Evolutionary conservation across 2,329 filamentous ascomycete species (phyloP), one percentile per base, ranked within the genome.

Genomic region (Fusarium pseudocircinatum): DNA sequence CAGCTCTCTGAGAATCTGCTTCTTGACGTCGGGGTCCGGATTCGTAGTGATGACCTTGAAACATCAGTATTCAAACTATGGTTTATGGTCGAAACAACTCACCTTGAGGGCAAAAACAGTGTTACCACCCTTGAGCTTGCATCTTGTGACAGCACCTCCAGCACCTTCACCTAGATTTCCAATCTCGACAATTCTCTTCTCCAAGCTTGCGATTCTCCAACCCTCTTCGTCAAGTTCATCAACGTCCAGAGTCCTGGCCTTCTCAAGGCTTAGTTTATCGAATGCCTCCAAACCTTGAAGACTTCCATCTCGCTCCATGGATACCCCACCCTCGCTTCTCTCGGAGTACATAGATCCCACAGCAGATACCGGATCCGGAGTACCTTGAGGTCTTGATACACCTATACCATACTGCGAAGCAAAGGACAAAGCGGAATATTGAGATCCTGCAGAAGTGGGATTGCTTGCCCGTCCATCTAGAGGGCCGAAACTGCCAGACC

Each of bases 81-180:
- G 7, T 11, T n/a, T 71, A 67, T 47, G 26, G 34, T 16, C 24
- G 40, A 24, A 64, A 76, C n/a, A 26, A 18, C 85, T 75, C 83
- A 97, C 96, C 91, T 99, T 99, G 60, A 99, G 85, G 13, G 96
- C 96, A 85, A 99, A 99, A 13, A 98, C 89, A 0, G 94, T 98
- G 85, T 97, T 97, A 69, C 95, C 95, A 43, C 93, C 94, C 81
- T 94, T 96, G 73, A 99, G 87, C 82, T 92, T 92, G 82, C 95
- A 97, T 79, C 93, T 91, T 30, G 96, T 99, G 57, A 99, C 96
- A 12, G 96, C 96, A 80, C 96, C 96, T 73, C 96, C 96, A 53
- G 96, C 96, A 77, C 96, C 96, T 82, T 99, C 96, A 64, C 96
- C 96, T 46, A 99, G 84, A 78, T 93, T 95, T 34, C 96, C 96